Conservation (phyloP, 106 monocot species). For the Apostasia shenzhenica region DNA sequence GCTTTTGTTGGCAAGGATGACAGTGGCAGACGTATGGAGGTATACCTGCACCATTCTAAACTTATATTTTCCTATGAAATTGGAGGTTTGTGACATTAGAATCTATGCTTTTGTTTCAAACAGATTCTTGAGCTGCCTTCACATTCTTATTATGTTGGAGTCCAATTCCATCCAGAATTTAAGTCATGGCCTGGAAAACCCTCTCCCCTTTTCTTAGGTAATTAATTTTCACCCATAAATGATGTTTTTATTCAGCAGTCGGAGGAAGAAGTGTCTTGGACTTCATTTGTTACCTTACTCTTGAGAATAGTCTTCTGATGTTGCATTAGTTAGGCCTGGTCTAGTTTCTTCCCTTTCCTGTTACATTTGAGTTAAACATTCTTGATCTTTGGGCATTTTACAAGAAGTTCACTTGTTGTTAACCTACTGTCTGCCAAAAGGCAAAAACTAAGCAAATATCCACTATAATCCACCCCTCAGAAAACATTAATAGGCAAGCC, state of each 20-base stretch:
- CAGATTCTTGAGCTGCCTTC: constrained; percentile 79
- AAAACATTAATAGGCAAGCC: too few species aligned
- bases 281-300: not conserved
- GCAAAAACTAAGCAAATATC: too few species aligned
- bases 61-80: too few species aligned
- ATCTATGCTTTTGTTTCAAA: constrained; percentile 10
- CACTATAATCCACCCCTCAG: too few species aligned
- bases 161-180: constrained; percentile 91
- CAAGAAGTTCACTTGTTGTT: too few species aligned
- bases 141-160: constrained; percentile 82
- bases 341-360: not conserved
- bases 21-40: constrained; percentile 86
- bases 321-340: not conserved
- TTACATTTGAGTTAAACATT: not conserved
- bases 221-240: not conserved
- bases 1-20: constrained; percentile 93
- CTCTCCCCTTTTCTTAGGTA: constrained; percentile 79
- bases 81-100: not conserved
- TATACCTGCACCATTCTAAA: constrained; percentile 7
- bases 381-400: too few species aligned
- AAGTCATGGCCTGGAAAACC: constrained; percentile 93
- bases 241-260: not conserved
- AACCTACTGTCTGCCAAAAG: too few species aligned
- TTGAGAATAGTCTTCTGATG: not conserved
- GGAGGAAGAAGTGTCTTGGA: not conserved